These are phyloP conservation scores for Brassica nigra DNA, from an alignment of 345 rosid genomes.

Conservation along the genomic window DNA sequence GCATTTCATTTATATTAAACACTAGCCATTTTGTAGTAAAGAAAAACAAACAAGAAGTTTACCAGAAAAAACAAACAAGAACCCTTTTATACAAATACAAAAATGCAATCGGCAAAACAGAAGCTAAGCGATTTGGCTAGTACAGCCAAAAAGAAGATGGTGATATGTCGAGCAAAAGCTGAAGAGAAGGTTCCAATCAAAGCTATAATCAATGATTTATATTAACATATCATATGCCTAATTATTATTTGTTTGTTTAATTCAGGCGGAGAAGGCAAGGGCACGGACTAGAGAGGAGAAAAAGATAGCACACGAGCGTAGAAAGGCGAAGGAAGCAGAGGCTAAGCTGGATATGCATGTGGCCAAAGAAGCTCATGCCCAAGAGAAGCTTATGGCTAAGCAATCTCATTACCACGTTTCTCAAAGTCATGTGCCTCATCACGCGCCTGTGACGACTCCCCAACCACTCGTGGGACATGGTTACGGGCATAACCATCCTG, in stretches of 20 bases:
- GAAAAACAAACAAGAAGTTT: background rate
- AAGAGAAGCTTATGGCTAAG: conserved; percentile 36
- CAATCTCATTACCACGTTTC: conserved; percentile 30
- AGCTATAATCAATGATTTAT: background rate
- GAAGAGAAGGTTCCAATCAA: conserved; percentile 50
- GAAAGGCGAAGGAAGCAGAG: conserved; percentile 61
- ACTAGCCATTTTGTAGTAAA: too few species aligned
- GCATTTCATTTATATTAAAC: too few species aligned
- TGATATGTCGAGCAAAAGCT: conserved; percentile 54
- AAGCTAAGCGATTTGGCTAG: conserved; percentile 64
- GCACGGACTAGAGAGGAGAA: conserved; percentile 60
- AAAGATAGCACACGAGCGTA: conserved; percentile 51
- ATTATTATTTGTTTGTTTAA: background rate
- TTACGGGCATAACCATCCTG: conserved; percentile 4
- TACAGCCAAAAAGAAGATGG: conserved; percentile 57
- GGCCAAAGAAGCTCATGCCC: conserved; percentile 60
- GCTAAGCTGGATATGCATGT: conserved; percentile 74
- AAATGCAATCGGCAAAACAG: conserved; percentile 60
- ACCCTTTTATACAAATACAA: background rate
- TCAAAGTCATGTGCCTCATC: conserved; percentile 27
- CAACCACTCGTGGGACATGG: conserved; percentile 28
- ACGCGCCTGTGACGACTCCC: background rate
- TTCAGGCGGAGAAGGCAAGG: conserved; percentile 45
- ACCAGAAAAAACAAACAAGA: too few species aligned
- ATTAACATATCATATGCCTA: background rate